A percentile compares a stretch with the other conserved stretches of the same genome.
These are phyloP conservation scores for Sclerotinia sclerotiorum DNA, from an alignment of 2,329 filamentous ascomycete genomes.

Conservation along the genomic window DNA sequence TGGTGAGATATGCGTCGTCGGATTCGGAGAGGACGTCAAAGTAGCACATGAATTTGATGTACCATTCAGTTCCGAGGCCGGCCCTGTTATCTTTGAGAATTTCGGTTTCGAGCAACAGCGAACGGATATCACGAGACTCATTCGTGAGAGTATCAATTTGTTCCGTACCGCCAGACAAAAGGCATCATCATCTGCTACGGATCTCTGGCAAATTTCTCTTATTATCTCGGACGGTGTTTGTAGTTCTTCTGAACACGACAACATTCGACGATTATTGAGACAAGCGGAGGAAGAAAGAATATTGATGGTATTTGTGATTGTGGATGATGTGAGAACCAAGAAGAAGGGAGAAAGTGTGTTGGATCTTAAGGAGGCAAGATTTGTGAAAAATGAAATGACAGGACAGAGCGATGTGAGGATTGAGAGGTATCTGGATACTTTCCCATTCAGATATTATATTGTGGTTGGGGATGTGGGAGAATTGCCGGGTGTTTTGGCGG, in stretches of 20 bases:
- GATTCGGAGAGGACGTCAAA: constrained; percentile 81
- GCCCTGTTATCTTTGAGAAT: constrained; percentile 77
- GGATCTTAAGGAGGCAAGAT: constrained; percentile 84
- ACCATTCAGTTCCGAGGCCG: constrained; percentile 78
- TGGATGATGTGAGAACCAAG: constrained; percentile 63
- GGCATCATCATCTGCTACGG: constrained; percentile 53
- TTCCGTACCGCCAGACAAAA: constrained; percentile 71
- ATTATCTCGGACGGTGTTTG: constrained; percentile 94
- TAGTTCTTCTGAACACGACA: constrained; percentile 75
- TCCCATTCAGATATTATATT: constrained; percentile 96
- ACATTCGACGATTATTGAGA: constrained; percentile 77
- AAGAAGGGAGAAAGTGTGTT: constrained; percentile 69
- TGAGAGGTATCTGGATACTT: constrained; percentile 88
- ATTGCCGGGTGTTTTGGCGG: constrained; percentile 82
- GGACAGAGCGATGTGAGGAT: constrained; percentile 70
- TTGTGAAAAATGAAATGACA: constrained; percentile 62
- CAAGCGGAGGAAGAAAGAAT: constrained; percentile 91
- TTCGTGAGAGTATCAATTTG: constrained; percentile 73
- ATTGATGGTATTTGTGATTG: constrained; percentile 97
- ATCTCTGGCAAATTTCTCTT: constrained; percentile 93
- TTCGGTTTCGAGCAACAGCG: constrained; percentile 84
- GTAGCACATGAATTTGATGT: constrained; percentile 83
- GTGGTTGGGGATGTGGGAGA: constrained; percentile 92
- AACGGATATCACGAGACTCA: constrained; percentile 80
- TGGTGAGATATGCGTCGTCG: constrained; percentile 86